phyloP scores from a whole-genome alignment of 495 filamentous ascomycete species.

The Penicillium canescens region DNA sequence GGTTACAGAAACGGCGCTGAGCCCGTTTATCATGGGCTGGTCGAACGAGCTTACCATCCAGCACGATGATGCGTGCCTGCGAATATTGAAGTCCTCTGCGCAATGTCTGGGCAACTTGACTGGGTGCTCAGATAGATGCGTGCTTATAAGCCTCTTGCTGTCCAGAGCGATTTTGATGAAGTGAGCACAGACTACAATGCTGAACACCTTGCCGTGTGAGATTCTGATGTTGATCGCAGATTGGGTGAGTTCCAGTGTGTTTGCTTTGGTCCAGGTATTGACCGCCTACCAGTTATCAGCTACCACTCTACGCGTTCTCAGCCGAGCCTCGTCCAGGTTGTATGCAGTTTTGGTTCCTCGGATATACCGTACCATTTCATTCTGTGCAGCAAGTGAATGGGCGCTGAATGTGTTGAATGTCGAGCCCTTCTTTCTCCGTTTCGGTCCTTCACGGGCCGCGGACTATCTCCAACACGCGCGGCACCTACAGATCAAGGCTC shows the following conservation, averaged over 20 bases:
- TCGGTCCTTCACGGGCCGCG: neutral
- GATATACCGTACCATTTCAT: neutral
- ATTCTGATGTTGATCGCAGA: neutral
- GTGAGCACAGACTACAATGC: neutral
- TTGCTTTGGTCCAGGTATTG: neutral
- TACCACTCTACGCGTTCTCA: neutral
- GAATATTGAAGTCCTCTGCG: neutral
- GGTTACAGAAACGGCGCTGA: too few species aligned
- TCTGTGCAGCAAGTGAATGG: slow-evolving; percentile 4
- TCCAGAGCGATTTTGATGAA: neutral
- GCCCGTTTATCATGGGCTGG: too few species aligned
- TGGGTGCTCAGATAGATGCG: neutral
- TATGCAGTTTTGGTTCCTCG: neutral
- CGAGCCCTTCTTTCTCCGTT: slow-evolving; percentile 5
- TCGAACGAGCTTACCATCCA: too few species aligned
- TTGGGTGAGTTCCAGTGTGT: neutral
- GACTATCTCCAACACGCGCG: slow-evolving; percentile 1
- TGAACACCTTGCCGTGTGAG: neutral
- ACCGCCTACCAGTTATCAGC: neutral
- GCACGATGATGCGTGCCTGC: too few species aligned
- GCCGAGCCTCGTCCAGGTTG: slow-evolving; percentile 5
- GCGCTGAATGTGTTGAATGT: slow-evolving; percentile 10
- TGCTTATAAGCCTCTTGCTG: neutral
- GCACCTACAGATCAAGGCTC: slow-evolving; percentile 5
- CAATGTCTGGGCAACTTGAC: neutral